Evolutionary conservation across 768 basidiomycete species (phyloP), one percentile per base, ranked within the genome.

Genomic region (Mycena rosella): DNA sequence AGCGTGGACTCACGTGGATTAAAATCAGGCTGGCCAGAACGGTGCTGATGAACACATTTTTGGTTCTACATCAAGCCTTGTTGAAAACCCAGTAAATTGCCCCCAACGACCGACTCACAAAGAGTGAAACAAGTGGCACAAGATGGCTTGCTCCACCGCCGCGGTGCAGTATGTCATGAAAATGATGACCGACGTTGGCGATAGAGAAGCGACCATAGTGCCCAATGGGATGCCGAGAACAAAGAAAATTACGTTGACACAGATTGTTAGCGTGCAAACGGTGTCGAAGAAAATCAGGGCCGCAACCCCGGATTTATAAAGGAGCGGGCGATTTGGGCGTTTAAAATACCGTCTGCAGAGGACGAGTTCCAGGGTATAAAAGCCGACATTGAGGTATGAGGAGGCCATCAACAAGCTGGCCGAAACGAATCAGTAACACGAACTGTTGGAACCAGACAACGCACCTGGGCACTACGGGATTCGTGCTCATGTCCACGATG

Each of bases 31-130:
- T 11, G 15, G 18, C 36, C n/a, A 64, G 10, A 30, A 49, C 22
- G 15, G 20, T 27, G 20, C 20, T 64, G 27, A 64, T 30, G 20
- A 64, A 14, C 6, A 18, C 24, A 26, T 64, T 64, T 27, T n/a
- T 57, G 6, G 55, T 57, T 29, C 63, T 64, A 27, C 22, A 27
- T 14, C 29, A 18, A 7, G 11, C 17, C 20, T 32, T 27, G 38
- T 40, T 24, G 17, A 13, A 56, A 40, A 22, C 26, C 15, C 20
- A 27, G 14, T 15, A 18, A 20, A n/a, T n/a, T 24, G 22, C 18
- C n/a, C 26, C 8, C 24, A 40, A n/a, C n/a, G n/a, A n/a, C n/a
- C n/a, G n/a, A 64, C 54, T 55, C 47, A 64, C 63, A 64, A 30
- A 18, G 55, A 17, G 20, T 32, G 51, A 18, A 40, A 64, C 27